A percentile compares a stretch with the other conserved stretches of the same genome.
Evolutionary conservation across 2,329 filamentous ascomycete species (phyloP).

Genomic region (Fusarium sp.): DNA sequence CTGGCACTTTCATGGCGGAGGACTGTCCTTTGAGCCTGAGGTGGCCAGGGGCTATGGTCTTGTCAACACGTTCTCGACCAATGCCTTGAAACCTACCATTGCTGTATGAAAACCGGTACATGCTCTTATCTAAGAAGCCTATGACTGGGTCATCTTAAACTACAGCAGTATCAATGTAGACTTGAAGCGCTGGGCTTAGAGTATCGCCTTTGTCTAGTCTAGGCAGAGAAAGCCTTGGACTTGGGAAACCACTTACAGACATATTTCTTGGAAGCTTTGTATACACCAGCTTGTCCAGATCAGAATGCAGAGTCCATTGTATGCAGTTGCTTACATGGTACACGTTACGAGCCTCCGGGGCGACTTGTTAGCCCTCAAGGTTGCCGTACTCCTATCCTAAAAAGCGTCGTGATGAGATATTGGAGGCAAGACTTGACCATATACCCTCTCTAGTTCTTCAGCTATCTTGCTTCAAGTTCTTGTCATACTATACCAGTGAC

Average conservation of each 20-base stretch:
- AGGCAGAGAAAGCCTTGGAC: too few species aligned
- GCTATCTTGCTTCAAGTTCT: not conserved
- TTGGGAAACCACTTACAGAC: not conserved
- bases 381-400: not conserved
- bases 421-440: too few species aligned
- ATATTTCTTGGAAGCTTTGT: not conserved
- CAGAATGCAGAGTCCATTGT: not conserved
- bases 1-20: not conserved
- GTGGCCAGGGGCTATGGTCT: not conserved
- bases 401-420: not conserved
- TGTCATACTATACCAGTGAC: too few species aligned
- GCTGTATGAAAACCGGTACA: not conserved
- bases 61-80: not conserved
- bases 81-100: not conserved
- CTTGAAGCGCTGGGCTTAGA: not conserved
- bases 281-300: not conserved
- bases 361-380: not conserved
- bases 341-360: not conserved
- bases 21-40: not conserved
- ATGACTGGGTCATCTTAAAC: not conserved
- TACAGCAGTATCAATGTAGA: not conserved
- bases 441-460: not conserved
- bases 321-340: too few species aligned
- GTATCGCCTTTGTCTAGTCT: not conserved
- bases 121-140: too few species aligned